Conservation (phyloP, 306 rosid species). For the Trifolium subterraneum region DNA sequence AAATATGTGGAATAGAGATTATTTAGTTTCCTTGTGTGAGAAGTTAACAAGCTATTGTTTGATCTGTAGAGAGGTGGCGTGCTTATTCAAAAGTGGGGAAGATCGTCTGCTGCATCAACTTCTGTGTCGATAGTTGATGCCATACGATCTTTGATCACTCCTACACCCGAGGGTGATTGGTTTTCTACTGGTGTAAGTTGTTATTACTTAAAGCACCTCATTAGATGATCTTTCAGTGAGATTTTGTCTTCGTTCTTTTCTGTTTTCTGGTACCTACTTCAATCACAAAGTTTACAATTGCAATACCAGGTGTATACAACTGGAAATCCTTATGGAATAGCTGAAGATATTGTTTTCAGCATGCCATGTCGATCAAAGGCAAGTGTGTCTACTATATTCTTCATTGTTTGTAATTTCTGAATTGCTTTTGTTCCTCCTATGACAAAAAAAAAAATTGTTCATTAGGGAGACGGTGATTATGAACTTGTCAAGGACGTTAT, state of each 20-base stretch:
- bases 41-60: conserved; percentile 37
- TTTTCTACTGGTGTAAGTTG: conserved; percentile 91
- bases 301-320: conserved; percentile 71
- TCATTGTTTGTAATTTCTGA: conserved; percentile 15
- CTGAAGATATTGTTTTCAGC: conserved; percentile 89
- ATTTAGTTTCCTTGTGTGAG: conserved; percentile 23
- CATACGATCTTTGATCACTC: conserved; percentile 78
- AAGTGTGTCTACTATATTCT: conserved; percentile 39
- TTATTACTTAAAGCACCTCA: conserved; percentile 14
- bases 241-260: neutral
- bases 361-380: conserved; percentile 98
- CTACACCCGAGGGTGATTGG: conserved; percentile 98
- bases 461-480: conserved; percentile 93
- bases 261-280: conserved; percentile 13
- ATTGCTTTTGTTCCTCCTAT: neutral
- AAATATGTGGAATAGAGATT: conserved; percentile 11
- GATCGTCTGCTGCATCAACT: conserved; percentile 99
- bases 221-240: neutral
- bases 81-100: conserved; percentile 94
- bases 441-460: conserved; percentile 3
- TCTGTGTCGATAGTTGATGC: conserved; percentile 88
- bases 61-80: conserved; percentile 86
- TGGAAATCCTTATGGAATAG: conserved; percentile 95
- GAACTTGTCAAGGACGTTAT: conserved; percentile 79
- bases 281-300: conserved; percentile 28